These are phyloP conservation scores for Cystobasidium ongulense DNA, from an alignment of 768 basidiomycete genomes.

Conservation along the genomic window DNA sequence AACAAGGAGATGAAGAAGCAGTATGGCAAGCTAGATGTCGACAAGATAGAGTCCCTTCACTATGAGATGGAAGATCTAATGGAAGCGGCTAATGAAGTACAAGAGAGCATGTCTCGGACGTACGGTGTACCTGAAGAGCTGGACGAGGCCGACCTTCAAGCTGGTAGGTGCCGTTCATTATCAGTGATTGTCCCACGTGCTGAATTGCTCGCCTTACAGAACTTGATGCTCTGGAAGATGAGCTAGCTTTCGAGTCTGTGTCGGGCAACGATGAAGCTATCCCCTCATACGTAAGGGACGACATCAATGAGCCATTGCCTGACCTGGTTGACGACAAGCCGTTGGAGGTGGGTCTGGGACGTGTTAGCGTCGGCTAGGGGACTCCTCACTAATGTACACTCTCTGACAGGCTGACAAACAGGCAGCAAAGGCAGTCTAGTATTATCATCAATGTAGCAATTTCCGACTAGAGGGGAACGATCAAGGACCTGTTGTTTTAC, in stretches of 20 bases:
- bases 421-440: conserved; percentile 26
- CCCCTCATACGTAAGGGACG: conserved; percentile 19
- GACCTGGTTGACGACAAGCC: conserved; percentile 18
- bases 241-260: conserved; percentile 56
- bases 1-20: conserved; percentile 95
- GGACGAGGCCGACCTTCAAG: conserved; percentile 94
- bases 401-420: conserved; percentile 16
- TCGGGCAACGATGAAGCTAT: conserved; percentile 24
- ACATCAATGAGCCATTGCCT: conserved; percentile 18
- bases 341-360: conserved; percentile 5
- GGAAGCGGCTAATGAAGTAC: conserved; percentile 96
- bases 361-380: neutral
- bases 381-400: neutral
- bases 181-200: neutral
- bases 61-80: conserved; percentile 96
- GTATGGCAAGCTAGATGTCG: conserved; percentile 93
- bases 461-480: neutral
- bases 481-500: neutral
- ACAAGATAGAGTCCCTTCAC: conserved; percentile 96
- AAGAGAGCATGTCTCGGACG: conserved; percentile 82
- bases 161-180: conserved; percentile 55
- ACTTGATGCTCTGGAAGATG: conserved; percentile 83
- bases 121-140: conserved; percentile 96
- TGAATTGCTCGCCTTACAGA: conserved; percentile 51
- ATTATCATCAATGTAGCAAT: neutral